Conservation (phyloP, 2,329 filamentous ascomycete species). For the Drechslerella dactyloides region DNA sequence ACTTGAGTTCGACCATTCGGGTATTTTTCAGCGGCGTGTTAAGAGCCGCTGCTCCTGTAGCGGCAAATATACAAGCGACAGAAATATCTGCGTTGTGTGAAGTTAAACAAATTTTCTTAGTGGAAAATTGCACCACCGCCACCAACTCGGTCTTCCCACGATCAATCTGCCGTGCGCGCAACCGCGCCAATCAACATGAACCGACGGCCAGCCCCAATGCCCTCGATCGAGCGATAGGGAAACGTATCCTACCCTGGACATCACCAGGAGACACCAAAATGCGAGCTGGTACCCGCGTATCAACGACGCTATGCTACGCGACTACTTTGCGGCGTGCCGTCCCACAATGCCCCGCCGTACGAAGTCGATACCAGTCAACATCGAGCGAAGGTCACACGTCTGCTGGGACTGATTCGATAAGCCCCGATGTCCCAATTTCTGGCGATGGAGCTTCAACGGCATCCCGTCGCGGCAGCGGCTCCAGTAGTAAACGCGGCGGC, state of each 20-base stretch:
- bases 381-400: background rate
- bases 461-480: background rate
- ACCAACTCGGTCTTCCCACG: no score
- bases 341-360: background rate
- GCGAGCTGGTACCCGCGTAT: slow-evolving; percentile 17
- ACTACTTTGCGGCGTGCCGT: background rate
- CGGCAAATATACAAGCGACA: no score
- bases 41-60: no score
- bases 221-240: background rate
- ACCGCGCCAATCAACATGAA: no score
- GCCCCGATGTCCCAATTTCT: background rate
- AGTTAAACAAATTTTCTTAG: slow-evolving; percentile 5
- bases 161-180: no score
- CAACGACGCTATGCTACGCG: slow-evolving; percentile 4
- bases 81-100: slow-evolving; percentile 20
- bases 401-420: background rate
- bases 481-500: background rate
- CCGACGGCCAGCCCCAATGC: background rate
- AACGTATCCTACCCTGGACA: background rate
- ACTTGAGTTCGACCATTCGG: no score
- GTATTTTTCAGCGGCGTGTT: no score
- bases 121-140: no score
- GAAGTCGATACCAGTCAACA: slow-evolving; percentile 10
- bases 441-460: background rate
- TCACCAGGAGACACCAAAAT: slow-evolving; percentile 11